Evolutionary conservation across 176 grass and related monocot species (phyloP), one percentile per base, ranked within the genome.

Genomic region (Chloris gayana): DNA sequence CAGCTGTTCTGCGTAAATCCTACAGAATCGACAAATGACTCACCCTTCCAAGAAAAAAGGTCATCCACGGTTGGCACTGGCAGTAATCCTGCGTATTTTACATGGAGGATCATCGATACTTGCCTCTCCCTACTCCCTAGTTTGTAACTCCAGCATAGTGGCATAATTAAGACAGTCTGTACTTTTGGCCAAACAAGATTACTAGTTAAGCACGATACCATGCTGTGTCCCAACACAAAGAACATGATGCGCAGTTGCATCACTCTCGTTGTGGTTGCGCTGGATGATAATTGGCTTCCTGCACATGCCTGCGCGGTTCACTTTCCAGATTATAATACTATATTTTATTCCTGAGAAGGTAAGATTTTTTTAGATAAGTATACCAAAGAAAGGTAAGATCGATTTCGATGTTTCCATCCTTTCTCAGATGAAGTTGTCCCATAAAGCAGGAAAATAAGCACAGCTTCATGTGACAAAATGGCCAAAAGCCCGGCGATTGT

Each of bases 221-320:
- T 76, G 42, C 42, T 26, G 24, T 76, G 56, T 37, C 62, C 51
- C 7, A 22, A 60, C 35, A 26, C 19, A 64, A 70, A 54, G 15
- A 80, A 66, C 21, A 54, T 70, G 73, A 44, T 18, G n/a, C 53
- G 49, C 18, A 70, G 25, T 9, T 56, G 26, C 17, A 51, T 54
- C 49, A 3, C 14, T 8, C 30, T 7, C 46, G 19, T 57, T 31
- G 37, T 46, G 4, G 35, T 54, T 19, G 65, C 5, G 15, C 5
- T 38, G 56, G n/a, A 58, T 58, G 22, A 58, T 58, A 25, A n/a
- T 21, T 35, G 49, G 27, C 50, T 58, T 64, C 1, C 14, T 58
- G 58, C 84, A 75, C 84, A 81, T 81, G 77, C 33, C 73, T 22
- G 12, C 67, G 35, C 14, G 26, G 21, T 22, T 38, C 42, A 26